Conservation (phyloP, 2,329 filamentous ascomycete genomes). For the Talaromyces sp. region DNA sequence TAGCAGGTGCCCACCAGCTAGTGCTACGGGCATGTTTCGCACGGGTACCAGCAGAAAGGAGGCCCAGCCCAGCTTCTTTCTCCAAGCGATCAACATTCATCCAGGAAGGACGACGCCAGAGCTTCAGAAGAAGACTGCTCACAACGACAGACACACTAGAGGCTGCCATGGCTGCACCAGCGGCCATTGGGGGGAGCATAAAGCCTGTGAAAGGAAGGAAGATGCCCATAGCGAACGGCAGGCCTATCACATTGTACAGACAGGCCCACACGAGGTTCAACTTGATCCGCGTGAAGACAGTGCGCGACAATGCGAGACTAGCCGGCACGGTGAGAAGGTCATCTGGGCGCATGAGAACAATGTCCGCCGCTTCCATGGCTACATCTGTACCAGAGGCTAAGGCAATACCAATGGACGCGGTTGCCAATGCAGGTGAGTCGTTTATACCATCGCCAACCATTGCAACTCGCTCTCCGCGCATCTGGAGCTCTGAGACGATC, state of each 20-base stretch:
- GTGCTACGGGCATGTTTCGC: slow-evolving; percentile 20
- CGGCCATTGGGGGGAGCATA: slow-evolving; percentile 85
- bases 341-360: slow-evolving; percentile 92
- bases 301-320: slow-evolving; percentile 75
- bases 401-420: slow-evolving; percentile 89
- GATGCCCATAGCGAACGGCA: slow-evolving; percentile 96
- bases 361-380: slow-evolving; percentile 93
- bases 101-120: slow-evolving; percentile 83
- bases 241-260: slow-evolving; percentile 84
- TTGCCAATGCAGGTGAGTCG: slow-evolving; percentile 91
- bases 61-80: slow-evolving; percentile 51
- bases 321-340: slow-evolving; percentile 93
- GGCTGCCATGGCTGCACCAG: slow-evolving; percentile 89
- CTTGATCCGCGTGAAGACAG: slow-evolving; percentile 91
- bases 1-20: slow-evolving; percentile 37
- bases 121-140: slow-evolving; percentile 79
- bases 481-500: slow-evolving; percentile 78
- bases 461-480: slow-evolving; percentile 74
- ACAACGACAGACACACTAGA: slow-evolving; percentile 88
- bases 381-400: slow-evolving; percentile 93
- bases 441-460: slow-evolving; percentile 99
- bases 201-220: slow-evolving; percentile 87
- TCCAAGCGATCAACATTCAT: slow-evolving; percentile 74
- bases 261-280: slow-evolving; percentile 92
- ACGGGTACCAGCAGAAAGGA: slow-evolving; percentile 17